These are phyloP conservation scores for Lentinus tigrinus DNA, from an alignment of 768 basidiomycete genomes.

Conservation along the genomic window DNA sequence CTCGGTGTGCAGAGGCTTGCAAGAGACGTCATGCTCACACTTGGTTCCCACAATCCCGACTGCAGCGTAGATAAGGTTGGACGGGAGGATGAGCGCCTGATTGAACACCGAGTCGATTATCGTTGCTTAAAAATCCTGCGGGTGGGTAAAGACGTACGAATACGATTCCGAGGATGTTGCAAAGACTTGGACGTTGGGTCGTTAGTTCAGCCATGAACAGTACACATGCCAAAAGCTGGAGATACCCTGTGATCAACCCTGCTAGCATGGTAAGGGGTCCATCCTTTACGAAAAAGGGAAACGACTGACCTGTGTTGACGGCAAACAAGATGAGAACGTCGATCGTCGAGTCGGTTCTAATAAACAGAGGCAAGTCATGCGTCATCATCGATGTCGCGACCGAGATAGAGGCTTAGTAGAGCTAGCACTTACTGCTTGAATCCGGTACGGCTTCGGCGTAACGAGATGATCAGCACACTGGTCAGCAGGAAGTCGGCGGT, in stretches of 20 bases:
- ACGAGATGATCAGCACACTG: background rate
- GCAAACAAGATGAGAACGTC: background rate
- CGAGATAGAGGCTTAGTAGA: background rate
- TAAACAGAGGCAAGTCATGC: no score
- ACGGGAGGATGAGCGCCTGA: background rate
- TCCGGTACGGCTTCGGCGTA: background rate
- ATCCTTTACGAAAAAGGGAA: no score
- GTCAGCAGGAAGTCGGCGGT: background rate
- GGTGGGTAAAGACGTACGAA: background rate
- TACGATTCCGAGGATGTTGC: background rate
- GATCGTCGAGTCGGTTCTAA: background rate
- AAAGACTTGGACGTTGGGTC: background rate
- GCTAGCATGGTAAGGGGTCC: no score
- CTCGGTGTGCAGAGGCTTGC: background rate
- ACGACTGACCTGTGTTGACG: background rate
- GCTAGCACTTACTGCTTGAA: background rate
- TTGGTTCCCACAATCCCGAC: background rate
- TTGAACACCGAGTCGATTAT: background rate
- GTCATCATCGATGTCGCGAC: background rate
- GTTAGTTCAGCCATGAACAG: no score
- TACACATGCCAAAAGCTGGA: background rate
- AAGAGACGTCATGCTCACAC: background rate
- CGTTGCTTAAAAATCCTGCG: background rate
- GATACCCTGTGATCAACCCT: conserved; percentile 1
- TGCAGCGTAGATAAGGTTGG: background rate